Evolutionary conservation across 768 basidiomycete species (phyloP).

Genomic region (Tephrocybe sp.): DNA sequence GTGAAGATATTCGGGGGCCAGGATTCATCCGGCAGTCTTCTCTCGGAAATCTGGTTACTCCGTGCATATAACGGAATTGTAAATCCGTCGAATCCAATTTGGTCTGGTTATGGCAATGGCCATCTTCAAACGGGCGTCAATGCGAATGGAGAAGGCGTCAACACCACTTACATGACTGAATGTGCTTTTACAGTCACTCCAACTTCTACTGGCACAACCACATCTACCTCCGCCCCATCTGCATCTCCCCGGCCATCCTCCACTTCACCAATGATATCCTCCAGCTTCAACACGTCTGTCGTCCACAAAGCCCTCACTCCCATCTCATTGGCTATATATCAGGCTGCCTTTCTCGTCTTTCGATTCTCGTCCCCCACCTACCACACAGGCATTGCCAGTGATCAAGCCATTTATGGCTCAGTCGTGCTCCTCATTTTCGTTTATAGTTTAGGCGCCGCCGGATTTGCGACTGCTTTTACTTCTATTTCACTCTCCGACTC

Average conservation of each 20-base stretch:
- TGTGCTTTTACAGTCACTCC: conserved; percentile 47
- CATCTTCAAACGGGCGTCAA: conserved; percentile 56
- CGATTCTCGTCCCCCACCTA: conserved; percentile 25
- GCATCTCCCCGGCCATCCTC: conserved; percentile 17
- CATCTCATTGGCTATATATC: conserved; percentile 38
- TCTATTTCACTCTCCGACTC: conserved; percentile 37
- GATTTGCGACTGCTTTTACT: conserved; percentile 62
- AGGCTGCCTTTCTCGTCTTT: conserved; percentile 33
- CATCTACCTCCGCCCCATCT: not conserved
- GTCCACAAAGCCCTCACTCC: conserved; percentile 44
- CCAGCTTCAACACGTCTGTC: conserved; percentile 33
- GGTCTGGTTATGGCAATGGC: conserved; percentile 68
- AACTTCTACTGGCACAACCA: conserved; percentile 18
- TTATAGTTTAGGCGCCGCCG: conserved; percentile 61
- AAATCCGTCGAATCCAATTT: conserved; percentile 49
- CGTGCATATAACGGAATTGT: conserved; percentile 66
- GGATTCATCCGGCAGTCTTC: conserved; percentile 60
- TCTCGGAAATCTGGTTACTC: conserved; percentile 77
- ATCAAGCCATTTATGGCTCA: conserved; percentile 14
- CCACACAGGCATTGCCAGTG: not conserved
- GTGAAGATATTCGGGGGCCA: conserved; percentile 69
- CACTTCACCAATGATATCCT: conserved; percentile 9
- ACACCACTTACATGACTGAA: conserved; percentile 50
- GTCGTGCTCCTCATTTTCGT: conserved; percentile 36
- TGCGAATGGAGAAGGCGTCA: conserved; percentile 69